Base-by-base conservation (phyloP, 306 rosid genomes). In the Prunus davidiana region DNA sequence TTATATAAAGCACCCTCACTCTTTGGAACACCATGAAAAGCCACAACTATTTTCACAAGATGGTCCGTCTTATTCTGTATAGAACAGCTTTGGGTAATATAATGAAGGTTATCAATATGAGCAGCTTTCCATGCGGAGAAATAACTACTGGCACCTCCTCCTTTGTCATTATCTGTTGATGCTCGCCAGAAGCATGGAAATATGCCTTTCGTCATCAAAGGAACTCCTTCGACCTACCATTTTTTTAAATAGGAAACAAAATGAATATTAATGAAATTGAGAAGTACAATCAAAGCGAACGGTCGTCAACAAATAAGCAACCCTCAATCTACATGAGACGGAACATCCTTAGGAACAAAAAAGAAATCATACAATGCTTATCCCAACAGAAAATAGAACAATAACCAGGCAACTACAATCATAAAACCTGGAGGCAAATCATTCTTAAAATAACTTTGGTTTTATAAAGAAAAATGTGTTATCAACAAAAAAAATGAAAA, bases 161-260 rank as follows among this genome's bases (percentile, higher is more conserved):
- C 98, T 77, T 90, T 95, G 79, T 95, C 98, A 27, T 95, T 95
- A 73, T 95, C 98, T 0, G 82, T 95, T 14, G 97, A 88, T 64
- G 98, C 98, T 77, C 97, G 86, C 97, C 96, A 95, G 82, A 95
- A 92, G 85, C 93, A 82, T 78, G 98, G 98, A 19, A 83, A 58
- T 79, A 95, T 74, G 47, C 98, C 97, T 66, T 89, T 88, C 45
- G 61, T 84, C 86, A 90, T 80, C 75, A 95, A 66, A 63, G 85
- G 38, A 76, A 90, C 86, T 87, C 96, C 97, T 85, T 76, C 78
- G 56, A 88, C 91, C 98, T 91, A 75, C 57, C 75, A 83, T 77
- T 76, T 45, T 49, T 69, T 12, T 1, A 7, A 22, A 6, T 9
- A n/a, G 18, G 64, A 45, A 32, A 52, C 64, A 30, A 6, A 8